Evolutionary conservation across 495 filamentous ascomycete species (phyloP).

Genomic region (Aspergillus affinis): DNA sequence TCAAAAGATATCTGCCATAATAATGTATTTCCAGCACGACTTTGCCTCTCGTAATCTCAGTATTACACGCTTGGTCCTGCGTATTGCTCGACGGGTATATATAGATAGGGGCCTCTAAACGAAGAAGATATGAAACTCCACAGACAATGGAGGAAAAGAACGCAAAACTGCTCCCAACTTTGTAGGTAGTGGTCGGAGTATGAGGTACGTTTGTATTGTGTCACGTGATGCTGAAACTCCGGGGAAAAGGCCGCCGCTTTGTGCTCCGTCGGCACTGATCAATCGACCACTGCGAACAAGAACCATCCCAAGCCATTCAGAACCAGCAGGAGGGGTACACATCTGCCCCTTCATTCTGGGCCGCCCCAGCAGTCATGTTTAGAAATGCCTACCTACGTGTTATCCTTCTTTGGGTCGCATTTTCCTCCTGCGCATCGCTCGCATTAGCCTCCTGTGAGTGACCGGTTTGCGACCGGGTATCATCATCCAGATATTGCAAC

Average conservation of each 20-base stretch:
- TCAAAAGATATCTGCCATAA: not conserved
- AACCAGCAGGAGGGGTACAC: not conserved
- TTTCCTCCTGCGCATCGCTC: constrained; percentile 29
- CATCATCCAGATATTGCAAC: not conserved
- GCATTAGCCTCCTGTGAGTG: constrained; percentile 34
- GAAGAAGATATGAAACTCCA: not conserved
- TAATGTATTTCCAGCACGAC: not conserved
- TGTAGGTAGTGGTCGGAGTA: not conserved
- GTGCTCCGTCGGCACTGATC: not conserved
- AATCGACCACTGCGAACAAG: not conserved
- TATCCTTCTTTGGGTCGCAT: constrained; percentile 21
- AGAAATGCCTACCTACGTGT: constrained; percentile 13
- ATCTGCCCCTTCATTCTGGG: not conserved
- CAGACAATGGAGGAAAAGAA: not conserved
- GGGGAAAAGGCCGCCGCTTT: constrained; percentile 1
- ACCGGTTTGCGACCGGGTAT: not conserved
- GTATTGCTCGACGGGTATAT: not conserved
- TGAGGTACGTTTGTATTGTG: too few relatives aligned
- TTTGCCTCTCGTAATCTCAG: not conserved
- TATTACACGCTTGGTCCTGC: not conserved
- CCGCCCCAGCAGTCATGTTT: constrained; percentile 6
- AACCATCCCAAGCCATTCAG: not conserved
- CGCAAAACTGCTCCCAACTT: too few relatives aligned
- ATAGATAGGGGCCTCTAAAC: not conserved
- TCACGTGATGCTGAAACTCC: constrained; percentile 18